These are phyloP conservation scores for Millerozyma miso DNA, from an alignment of 805 yeast genomes.

Conservation along the genomic window DNA sequence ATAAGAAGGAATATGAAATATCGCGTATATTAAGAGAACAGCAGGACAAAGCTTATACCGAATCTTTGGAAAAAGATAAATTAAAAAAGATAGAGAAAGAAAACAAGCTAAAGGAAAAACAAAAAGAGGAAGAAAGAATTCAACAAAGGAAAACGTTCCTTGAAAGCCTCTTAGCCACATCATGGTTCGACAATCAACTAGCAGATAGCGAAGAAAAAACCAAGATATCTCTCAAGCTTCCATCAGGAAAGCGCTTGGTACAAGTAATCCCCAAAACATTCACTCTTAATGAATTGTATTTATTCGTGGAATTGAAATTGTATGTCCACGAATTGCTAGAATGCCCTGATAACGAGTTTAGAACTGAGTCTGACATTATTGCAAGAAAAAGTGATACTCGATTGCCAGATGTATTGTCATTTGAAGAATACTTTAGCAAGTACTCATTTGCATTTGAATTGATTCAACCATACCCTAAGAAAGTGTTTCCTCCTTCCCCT, in stretches of 20 bases:
- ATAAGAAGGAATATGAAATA: constrained; percentile 38
- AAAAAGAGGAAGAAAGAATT: constrained; percentile 3
- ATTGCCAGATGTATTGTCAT: constrained; percentile 6
- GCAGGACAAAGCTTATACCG: constrained; percentile 40
- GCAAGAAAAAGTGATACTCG: not conserved
- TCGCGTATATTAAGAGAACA: constrained; percentile 35
- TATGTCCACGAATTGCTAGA: constrained; percentile 9
- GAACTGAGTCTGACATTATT: constrained; percentile 14
- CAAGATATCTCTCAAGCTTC: constrained; percentile 50
- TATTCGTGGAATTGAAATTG: constrained; percentile 44
- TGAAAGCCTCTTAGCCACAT: constrained; percentile 9
- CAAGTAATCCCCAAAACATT: constrained; percentile 38
- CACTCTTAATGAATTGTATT: constrained; percentile 45
- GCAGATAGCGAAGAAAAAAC: constrained; percentile 13
- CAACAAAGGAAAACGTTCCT: constrained; percentile 18
- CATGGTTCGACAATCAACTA: constrained; percentile 10
- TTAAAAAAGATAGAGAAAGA: constrained; percentile 46
- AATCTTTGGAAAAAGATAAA: constrained; percentile 47
- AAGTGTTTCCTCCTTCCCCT: constrained; percentile 15
- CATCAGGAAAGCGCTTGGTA: constrained; percentile 48
- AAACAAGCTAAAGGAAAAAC: constrained; percentile 8
- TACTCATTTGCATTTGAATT: constrained; percentile 34
- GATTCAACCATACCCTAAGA: constrained; percentile 40
- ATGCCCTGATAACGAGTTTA: constrained; percentile 3
- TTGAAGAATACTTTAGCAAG: constrained; percentile 18